Evolutionary conservation across 2,329 filamentous ascomycete genomes (phyloP).

Genomic region (Xylaria sp.): DNA sequence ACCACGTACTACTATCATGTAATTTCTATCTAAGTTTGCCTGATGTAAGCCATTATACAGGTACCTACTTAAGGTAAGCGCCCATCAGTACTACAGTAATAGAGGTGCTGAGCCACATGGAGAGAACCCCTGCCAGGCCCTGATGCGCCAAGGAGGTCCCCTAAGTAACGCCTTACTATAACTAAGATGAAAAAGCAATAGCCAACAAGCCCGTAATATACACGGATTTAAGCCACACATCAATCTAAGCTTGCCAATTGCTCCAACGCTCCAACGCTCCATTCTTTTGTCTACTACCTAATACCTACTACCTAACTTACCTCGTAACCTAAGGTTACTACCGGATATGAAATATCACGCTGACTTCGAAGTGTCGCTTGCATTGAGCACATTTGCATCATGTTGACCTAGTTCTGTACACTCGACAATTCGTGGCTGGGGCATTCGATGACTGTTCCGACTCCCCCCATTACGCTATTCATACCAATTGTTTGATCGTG

Average conservation of each 20-base stretch:
- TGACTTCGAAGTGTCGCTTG: background rate
- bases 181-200: too few species aligned
- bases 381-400: background rate
- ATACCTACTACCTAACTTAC: too few species aligned
- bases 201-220: too few species aligned
- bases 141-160: too few species aligned
- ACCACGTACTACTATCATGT: too few species aligned
- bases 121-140: background rate
- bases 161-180: too few species aligned
- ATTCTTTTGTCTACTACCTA: background rate
- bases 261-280: background rate
- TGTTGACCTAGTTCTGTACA: background rate
- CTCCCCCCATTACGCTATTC: background rate
- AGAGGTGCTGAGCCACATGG: background rate
- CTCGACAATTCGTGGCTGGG: background rate
- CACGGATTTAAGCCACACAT: constrained; percentile 7
- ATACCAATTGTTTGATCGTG: background rate
- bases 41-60: too few species aligned
- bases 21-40: too few species aligned
- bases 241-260: background rate
- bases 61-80: too few species aligned
- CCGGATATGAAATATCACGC: background rate
- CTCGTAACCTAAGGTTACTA: too few species aligned
- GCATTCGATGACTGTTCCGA: background rate
- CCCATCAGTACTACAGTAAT: too few species aligned